Evolutionary conservation across 169 alveolate genomes (phyloP), one percentile per base, ranked within the genome.

Genomic region (Eimeria falciformis): DNA sequence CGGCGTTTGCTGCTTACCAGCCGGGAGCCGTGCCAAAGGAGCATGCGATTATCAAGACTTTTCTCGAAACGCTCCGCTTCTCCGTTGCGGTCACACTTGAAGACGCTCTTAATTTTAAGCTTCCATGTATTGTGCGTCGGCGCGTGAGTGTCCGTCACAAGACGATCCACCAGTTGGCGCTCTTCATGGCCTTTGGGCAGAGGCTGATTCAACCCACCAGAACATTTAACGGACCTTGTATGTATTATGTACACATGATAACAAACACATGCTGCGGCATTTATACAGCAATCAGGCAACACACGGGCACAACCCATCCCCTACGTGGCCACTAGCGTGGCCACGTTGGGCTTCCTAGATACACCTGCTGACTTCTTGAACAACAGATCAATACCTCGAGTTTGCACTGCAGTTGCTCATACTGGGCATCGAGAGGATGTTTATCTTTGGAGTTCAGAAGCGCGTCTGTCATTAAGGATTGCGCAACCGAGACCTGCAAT

Each of bases 11-110:
- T 50, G 55, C 91, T 45, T 66, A 91, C 94, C 89, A 97, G 79
- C 40, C 98, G 79, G 37, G 98, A 95, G 21, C 99, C 99, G 85
- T 97, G 99, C 98, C 99, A 97, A 47, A 97, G 93, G 0, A 97
- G 96, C 95, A 89, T 95, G 77, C 96, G 93, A 93, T 96, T 96
- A 1, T 87, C 96, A 33, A 96, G 73, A 2, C 94, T 85, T 21
- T 93, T 94, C 83, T 90, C 88, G 86, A 94, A 96, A 66, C 97
- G 95, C 62, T 95, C 92, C 92, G 93, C 95, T 90, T 96, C 98
- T 43, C 97, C 96, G 79, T 94, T 92, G 77, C 96, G 94, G 58
- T 95, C 88, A 23, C 96, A 66, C 56, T 91, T 90, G 92, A 92
- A 97, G 47, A 96, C 86, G 56, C 95, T 95, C 43, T 87, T n/a